Evolutionary conservation across 257 asterid genomes (phyloP).

Genomic region (Fraxinus anomala): DNA sequence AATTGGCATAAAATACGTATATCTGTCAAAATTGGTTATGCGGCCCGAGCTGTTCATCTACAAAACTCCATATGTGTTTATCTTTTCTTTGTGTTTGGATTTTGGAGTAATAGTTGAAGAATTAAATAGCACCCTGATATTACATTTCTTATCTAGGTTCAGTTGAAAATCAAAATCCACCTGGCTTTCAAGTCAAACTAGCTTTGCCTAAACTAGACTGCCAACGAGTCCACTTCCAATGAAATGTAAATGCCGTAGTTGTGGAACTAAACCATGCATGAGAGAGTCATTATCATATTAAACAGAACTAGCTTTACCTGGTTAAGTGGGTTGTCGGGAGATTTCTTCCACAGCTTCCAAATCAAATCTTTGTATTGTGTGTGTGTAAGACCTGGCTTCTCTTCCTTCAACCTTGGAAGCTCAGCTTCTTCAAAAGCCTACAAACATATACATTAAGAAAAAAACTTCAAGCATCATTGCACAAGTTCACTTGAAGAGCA

Average conservation of each 20-base stretch:
- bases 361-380: constrained; percentile 77
- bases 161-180: not conserved
- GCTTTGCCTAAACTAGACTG: not conserved
- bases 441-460: constrained; percentile 11
- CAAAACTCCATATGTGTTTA: not conserved
- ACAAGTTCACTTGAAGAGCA: constrained; percentile 28
- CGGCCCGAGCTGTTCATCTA: not conserved
- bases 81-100: not conserved
- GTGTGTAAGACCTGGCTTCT: constrained; percentile 64
- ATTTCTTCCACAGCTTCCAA: constrained; percentile 96
- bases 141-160: not conserved
- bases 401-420: constrained; percentile 54
- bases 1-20: not conserved
- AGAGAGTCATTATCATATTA: not conserved
- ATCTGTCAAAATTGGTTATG: constrained; percentile 1
- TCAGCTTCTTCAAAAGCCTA: constrained; percentile 72
- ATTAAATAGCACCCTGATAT: not conserved
- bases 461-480: not conserved
- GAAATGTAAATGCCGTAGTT: not conserved
- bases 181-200: not conserved
- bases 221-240: not conserved
- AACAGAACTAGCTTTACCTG: constrained; percentile 44
- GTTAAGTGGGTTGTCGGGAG: constrained; percentile 91
- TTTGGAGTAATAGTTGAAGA: not conserved
- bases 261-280: not conserved